These are phyloP conservation scores for Skeletonema grethae DNA, from an alignment of 108 stramenopile genomes.

Conservation along the genomic window DNA sequence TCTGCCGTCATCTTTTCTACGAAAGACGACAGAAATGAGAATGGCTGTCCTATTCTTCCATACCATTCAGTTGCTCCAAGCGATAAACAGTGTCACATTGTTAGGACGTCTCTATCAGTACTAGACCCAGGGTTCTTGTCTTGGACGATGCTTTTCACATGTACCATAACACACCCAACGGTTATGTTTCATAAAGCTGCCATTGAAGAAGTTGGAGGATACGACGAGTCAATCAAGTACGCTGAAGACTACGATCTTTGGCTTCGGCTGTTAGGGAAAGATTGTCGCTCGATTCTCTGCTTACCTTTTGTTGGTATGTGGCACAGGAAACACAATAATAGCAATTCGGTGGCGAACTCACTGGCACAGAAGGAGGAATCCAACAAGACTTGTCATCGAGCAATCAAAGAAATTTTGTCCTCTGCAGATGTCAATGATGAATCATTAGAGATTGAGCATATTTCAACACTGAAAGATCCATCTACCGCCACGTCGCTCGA, in stretches of 20 bases:
- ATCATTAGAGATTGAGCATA: conserved; percentile 9
- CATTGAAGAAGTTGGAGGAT: conserved; percentile 22
- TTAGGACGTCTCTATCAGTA: conserved; percentile 25
- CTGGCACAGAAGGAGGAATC: conserved; percentile 31
- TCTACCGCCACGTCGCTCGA: conserved; percentile 7
- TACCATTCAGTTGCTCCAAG: conserved; percentile 10
- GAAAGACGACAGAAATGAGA: neutral
- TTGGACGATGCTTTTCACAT: conserved; percentile 54
- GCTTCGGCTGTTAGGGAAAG: conserved; percentile 28
- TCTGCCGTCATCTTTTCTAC: conserved; percentile 25
- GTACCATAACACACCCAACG: conserved; percentile 42
- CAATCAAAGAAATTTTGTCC: conserved; percentile 16
- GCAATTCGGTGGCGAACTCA: conserved; percentile 10
- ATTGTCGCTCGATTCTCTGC: conserved; percentile 29
- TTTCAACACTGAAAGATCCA: conserved; percentile 36
- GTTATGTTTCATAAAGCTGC: conserved; percentile 36
- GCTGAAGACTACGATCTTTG: conserved; percentile 61
- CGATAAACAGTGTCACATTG: neutral
- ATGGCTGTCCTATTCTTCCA: neutral
- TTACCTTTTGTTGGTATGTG: conserved; percentile 46
- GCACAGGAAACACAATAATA: conserved; percentile 45
- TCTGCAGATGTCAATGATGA: neutral
- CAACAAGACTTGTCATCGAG: conserved; percentile 8
- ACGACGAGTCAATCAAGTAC: conserved; percentile 18
- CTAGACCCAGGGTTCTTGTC: conserved; percentile 43